Percentiles rank a stretch among this genome's conserved stretches.
These are phyloP conservation scores for Penicillium sp. DNA, from an alignment of 2,329 filamentous ascomycete genomes.

Conservation along the genomic window DNA sequence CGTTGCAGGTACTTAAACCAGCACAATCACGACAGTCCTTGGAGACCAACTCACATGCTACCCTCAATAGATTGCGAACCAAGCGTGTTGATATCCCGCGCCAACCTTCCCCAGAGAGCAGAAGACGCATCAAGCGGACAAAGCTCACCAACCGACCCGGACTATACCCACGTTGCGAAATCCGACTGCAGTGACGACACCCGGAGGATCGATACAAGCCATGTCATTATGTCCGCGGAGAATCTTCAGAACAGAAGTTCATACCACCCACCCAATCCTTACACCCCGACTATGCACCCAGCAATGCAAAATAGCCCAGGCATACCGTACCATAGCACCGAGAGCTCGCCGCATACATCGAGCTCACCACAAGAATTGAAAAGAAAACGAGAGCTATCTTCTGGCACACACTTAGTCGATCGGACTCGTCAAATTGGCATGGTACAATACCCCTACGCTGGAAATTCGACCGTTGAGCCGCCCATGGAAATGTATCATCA, in stretches of 20 bases:
- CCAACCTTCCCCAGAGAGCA: conserved; percentile 30
- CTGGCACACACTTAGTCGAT: conserved; percentile 1
- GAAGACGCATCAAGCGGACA: conserved; percentile 18
- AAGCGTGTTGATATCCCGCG: conserved; percentile 28
- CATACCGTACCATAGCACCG: conserved; percentile 9
- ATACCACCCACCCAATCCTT: conserved; percentile 5
- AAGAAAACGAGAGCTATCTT: conserved; percentile 17
- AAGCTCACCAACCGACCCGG: conserved; percentile 18
- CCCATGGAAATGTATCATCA: conserved; percentile 12
- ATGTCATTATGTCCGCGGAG: conserved; percentile 2
- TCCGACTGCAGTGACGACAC: conserved; percentile 4
- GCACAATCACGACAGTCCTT: too few species aligned
- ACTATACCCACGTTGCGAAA: conserved; percentile 5
- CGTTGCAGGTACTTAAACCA: conserved; percentile 34
- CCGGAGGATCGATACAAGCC: conserved; percentile 2
- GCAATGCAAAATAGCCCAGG: conserved; percentile 4
- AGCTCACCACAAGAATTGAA: conserved; percentile 18
- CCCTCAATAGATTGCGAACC: conserved; percentile 24
- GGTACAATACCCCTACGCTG: conserved; percentile 11
- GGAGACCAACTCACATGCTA: conserved; percentile 11
- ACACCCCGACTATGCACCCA: conserved; percentile 9
- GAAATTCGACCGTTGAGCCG: conserved; percentile 11
- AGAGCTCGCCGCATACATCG: not conserved
- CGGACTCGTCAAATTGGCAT: not conserved
- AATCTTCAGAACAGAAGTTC: conserved; percentile 7